Base-by-base conservation (phyloP, 768 basidiomycete species). In the Tricholoma saponaceum region DNA sequence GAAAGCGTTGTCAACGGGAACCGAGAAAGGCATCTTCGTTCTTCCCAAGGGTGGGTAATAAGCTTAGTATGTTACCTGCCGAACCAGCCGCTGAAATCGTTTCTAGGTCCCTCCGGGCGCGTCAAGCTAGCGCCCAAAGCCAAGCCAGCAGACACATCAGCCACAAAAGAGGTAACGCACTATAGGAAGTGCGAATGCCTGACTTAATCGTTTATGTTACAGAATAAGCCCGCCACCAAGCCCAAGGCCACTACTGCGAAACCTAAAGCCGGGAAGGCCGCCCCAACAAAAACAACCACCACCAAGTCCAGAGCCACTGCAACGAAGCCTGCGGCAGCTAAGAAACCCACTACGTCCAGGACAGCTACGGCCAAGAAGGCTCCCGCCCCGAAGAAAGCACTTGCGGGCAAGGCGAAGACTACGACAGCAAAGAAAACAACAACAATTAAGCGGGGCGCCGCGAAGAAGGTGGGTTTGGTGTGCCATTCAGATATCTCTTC, bases 21-120 rank as follows among this genome's bases (percentile, higher is more conserved):
- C 82, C 33, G 89, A 94, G 67, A 92, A 90, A 71, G 85, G 86
- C 54, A 76, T 87, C 62, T 95, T 98, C 71, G 76, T 84, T 25
- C 80, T 96, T 35, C 95, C 95, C 64, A 96, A 95, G 80, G 95
- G 95, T 86, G 67, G 65, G 60, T 60, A 26, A 39, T 23, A 26
- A 56, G 52, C 20, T 57, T 55, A 14, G 12, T 50, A 46, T 43
- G 28, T 28, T 30, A 22, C 52, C 39, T 52, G 43, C 33, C 49
- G 7, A 54, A 50, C 22, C 58, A 32, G 51, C 52, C 25, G 33
- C 52, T 46, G 52, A 55, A 30, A 50, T 20, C 30, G 20, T 28
- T 51, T 57, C 70, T 14, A 92, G 79, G 83, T 28, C 78, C 80
- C 2, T 83, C 86, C 20, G 89, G 89, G 55, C 84, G 88, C 67